These are phyloP conservation scores for Guadua angustifolia DNA, from an alignment of 176 grass and related monocot genomes.

Conservation along the genomic window DNA sequence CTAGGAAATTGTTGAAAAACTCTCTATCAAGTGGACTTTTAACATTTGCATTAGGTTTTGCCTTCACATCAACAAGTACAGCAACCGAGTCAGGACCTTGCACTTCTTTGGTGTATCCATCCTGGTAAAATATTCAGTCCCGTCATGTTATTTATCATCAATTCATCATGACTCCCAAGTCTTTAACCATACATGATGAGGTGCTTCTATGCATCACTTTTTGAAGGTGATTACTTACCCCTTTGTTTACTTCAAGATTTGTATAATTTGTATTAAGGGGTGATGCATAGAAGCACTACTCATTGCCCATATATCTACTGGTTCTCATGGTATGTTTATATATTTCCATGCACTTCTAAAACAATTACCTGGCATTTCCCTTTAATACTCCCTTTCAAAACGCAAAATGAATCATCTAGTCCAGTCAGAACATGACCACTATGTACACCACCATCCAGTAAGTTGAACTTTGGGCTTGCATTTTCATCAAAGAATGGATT, in stretches of 20 bases:
- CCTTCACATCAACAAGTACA: slow-evolving; percentile 61
- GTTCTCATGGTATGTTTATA: neutral
- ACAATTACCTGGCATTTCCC: slow-evolving; percentile 66
- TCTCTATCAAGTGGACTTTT: slow-evolving; percentile 57
- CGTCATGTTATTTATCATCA: neutral
- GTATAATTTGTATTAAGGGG: too few species aligned
- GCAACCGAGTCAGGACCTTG: slow-evolving; percentile 49
- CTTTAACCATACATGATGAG: neutral
- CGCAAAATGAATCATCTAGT: slow-evolving; percentile 57
- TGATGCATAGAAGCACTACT: too few species aligned
- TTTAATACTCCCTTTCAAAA: slow-evolving; percentile 45
- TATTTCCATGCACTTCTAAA: neutral
- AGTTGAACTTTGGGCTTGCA: slow-evolving; percentile 51
- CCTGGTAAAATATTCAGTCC: slow-evolving; percentile 42
- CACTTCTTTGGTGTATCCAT: slow-evolving; percentile 85
- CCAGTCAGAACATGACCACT: slow-evolving; percentile 78
- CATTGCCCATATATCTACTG: neutral
- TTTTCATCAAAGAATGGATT: slow-evolving; percentile 71
- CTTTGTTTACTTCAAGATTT: too few species aligned
- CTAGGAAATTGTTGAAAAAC: slow-evolving; percentile 66
- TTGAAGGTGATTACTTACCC: too few species aligned
- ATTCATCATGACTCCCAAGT: slow-evolving; percentile 3
- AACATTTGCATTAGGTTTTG: slow-evolving; percentile 64
- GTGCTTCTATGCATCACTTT: too few species aligned
- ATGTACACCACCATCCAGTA: slow-evolving; percentile 57